Conservation (phyloP, 2,329 filamentous ascomycete species). For the Claviceps africana region DNA sequence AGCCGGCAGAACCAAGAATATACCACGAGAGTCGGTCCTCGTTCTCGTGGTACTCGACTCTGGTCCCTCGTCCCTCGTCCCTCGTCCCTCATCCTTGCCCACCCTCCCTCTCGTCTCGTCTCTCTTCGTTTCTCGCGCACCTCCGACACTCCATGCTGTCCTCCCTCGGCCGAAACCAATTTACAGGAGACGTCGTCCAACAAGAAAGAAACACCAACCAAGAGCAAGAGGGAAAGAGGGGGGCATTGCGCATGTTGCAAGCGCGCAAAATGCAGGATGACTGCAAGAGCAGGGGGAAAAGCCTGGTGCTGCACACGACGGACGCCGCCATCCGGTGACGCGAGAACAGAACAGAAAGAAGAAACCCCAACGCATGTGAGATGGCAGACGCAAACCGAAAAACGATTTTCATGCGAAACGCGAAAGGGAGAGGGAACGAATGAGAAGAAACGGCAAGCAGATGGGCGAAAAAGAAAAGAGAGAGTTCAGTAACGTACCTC, state of each 20-base stretch:
- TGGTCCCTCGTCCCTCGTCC: no score
- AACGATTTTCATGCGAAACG: no score
- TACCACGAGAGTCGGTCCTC: neutral
- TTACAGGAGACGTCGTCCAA: neutral
- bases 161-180: neutral
- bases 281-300: neutral
- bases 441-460: neutral
- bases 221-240: neutral
- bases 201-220: neutral
- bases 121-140: neutral
- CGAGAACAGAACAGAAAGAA: neutral
- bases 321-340: conserved; percentile 1
- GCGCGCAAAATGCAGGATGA: no score
- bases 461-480: neutral
- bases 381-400: neutral
- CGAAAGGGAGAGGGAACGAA: neutral
- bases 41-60: neutral
- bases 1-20: neutral
- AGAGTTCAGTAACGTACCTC: conserved; percentile 17
- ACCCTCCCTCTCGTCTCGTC: neutral
- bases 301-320: conserved; percentile 2
- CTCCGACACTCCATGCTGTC: neutral
- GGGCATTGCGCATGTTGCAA: neutral
- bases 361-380: neutral
- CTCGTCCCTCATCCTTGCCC: neutral